Evolutionary conservation across 495 filamentous ascomycete species (phyloP), one percentile per base, ranked within the genome.

Genomic region (Penicillium robsamsonii): DNA sequence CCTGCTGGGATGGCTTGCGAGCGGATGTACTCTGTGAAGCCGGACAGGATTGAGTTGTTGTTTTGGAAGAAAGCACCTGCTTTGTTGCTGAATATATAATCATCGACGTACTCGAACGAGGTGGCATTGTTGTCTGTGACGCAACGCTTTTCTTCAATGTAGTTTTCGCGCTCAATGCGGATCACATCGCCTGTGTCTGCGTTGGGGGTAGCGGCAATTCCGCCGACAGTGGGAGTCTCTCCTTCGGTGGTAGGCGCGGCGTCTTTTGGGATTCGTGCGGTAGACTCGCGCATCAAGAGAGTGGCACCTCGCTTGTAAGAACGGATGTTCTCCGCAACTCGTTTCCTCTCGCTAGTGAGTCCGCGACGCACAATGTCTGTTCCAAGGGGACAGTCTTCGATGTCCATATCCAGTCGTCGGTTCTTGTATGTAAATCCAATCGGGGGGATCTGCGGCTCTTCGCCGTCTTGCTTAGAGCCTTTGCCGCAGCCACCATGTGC

Each of bases 21-120:
- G 48, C 94, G 91, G 74, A 98, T 90, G 77, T 93, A 97, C 56
- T 85, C 81, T 12, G 92, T 97, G 75, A 98, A 96, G 11, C 70
- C 72, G 40, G 89, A 82, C n/a, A 98, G 86, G 74, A 98, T 97
- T 46, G 91, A 96, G 76, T 98, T 98, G 81, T 98, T 98, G 77
- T 98, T 98, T 67, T 98, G 94, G 83, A 98, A 98, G 81, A 98
- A 98, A 42, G 88, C 78, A 38, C 91, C 91, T 18, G 94, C 94
- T 30, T 87, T 89, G 79, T 93, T 97, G 66, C 81, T 82, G 79
- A 98, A 96, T 68, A 85, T 72, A 75, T 87, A 96, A 70, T 86
- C 68, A 64, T 90, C 90, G 52, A 98, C 78, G 69, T 95, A 96
- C 68, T 98, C 94, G 40, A 87, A 88, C 3, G 86, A 83, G 25